Evolutionary conservation across 2,329 filamentous ascomycete genomes (phyloP).

Genomic region (Epichloe gansuensis): DNA sequence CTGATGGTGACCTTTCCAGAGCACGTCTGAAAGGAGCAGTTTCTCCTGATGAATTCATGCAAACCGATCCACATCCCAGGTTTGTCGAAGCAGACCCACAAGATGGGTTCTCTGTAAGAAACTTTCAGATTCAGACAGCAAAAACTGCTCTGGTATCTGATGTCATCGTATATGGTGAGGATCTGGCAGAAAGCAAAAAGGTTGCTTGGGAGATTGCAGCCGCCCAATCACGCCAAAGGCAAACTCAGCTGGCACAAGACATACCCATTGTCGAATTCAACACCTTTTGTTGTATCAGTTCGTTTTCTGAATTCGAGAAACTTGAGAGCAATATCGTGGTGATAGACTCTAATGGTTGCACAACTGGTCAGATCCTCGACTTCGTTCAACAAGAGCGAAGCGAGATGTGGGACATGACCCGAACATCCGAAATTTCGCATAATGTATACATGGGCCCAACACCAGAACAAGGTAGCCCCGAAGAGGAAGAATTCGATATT

Average conservation of each 20-base stretch:
- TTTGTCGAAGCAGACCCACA: slow-evolving; percentile 77
- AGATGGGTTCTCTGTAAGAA: slow-evolving; percentile 88
- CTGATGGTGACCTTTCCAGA: slow-evolving; percentile 61
- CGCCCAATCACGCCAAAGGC: slow-evolving; percentile 66
- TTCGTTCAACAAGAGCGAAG: slow-evolving; percentile 78
- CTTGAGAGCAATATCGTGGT: slow-evolving; percentile 59
- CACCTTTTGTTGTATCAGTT: slow-evolving; percentile 60
- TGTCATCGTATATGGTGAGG: slow-evolving; percentile 81
- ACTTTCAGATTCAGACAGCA: slow-evolving; percentile 90
- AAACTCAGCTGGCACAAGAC: slow-evolving; percentile 44
- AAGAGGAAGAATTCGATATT: slow-evolving; percentile 60
- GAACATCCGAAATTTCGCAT: slow-evolving; percentile 71
- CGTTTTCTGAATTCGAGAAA: slow-evolving; percentile 60
- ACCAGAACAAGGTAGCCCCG: slow-evolving; percentile 50
- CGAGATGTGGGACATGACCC: slow-evolving; percentile 92
- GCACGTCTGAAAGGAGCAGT: slow-evolving; percentile 80
- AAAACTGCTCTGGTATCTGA: slow-evolving; percentile 84
- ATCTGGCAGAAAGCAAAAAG: slow-evolving; percentile 45
- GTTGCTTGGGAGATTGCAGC: slow-evolving; percentile 56
- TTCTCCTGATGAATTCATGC: slow-evolving; percentile 66
- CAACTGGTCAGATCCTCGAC: slow-evolving; percentile 70
- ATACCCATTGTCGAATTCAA: slow-evolving; percentile 56
- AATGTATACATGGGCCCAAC: slow-evolving; percentile 90
- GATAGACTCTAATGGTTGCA: slow-evolving; percentile 54
- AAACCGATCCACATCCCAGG: slow-evolving; percentile 33